These are phyloP conservation scores for Urostyla sp. DNA, from an alignment of 73 alveolate genomes.

Conservation along the genomic window DNA sequence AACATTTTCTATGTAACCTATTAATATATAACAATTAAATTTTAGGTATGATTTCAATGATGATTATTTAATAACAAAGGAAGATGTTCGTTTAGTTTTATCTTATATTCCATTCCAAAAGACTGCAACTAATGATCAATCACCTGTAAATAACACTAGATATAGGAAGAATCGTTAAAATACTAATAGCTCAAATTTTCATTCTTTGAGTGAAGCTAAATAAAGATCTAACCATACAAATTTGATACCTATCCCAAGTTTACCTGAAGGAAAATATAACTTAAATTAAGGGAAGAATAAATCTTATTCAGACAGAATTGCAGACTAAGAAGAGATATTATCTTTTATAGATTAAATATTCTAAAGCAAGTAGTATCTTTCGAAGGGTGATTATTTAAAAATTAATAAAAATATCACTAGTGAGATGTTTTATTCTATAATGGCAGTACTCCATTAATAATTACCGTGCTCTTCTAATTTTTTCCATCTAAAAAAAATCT, in stretches of 20 bases:
- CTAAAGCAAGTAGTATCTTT: slow-evolving; percentile 20
- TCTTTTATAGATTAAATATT: background rate
- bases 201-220: too few species aligned
- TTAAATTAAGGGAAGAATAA: slow-evolving; percentile 37
- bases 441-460: slow-evolving; percentile 36
- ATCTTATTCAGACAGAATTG: slow-evolving; percentile 33
- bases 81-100: slow-evolving; percentile 52
- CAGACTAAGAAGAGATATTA: slow-evolving; percentile 29
- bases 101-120: slow-evolving; percentile 47
- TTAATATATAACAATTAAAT: slow-evolving; percentile 1
- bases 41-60: slow-evolving; percentile 60
- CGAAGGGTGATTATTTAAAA: background rate
- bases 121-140: background rate
- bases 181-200: too few species aligned
- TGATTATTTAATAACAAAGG: slow-evolving; percentile 40
- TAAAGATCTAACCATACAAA: too few species aligned
- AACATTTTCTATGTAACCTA: slow-evolving; percentile 34
- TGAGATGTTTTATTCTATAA: slow-evolving; percentile 43
- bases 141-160: too few species aligned
- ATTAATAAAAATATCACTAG: slow-evolving; percentile 27
- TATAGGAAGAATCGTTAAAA: too few species aligned
- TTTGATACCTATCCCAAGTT: too few species aligned
- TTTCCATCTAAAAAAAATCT: slow-evolving; percentile 34
- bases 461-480: slow-evolving; percentile 45
- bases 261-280: slow-evolving; percentile 38